Conservation (phyloP, 208 protist species). For the Naegleria lovaniensis region DNA sequence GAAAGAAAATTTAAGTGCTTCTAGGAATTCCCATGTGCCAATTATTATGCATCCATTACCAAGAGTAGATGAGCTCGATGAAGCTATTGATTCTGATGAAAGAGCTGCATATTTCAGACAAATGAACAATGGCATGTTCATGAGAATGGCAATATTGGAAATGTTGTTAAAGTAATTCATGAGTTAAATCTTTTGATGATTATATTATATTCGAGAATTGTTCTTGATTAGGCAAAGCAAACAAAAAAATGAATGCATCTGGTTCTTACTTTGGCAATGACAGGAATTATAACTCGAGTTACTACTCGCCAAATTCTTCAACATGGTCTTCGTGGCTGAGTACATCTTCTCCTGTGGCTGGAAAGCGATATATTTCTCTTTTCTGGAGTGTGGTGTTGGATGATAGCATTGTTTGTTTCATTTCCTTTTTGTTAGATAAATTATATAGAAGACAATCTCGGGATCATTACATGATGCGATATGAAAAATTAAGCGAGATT, state of each 20-base stretch:
- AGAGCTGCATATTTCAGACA: conserved; percentile 94
- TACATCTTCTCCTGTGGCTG: neutral
- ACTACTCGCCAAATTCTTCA: no score
- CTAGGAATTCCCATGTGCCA: conserved; percentile 66
- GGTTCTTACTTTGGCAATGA: neutral
- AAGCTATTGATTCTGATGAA: conserved; percentile 81
- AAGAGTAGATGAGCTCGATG: conserved; percentile 88
- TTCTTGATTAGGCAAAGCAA: no score
- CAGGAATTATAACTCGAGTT: no score
- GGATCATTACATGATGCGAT: neutral
- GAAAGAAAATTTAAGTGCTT: conserved; percentile 53
- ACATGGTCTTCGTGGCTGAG: neutral
- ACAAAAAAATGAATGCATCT: neutral
- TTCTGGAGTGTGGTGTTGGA: neutral
- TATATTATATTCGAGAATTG: no score
- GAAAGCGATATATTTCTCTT: neutral
- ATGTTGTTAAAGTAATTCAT: neutral
- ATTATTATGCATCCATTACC: conserved; percentile 96
- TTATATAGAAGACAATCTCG: neutral
- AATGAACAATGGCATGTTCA: conserved; percentile 93
- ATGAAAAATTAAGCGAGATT: neutral
- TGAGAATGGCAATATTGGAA: conserved; percentile 93
- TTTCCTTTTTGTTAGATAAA: neutral
- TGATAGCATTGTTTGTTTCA: neutral
- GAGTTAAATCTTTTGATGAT: no score